Percentiles rank a stretch among this genome's conserved stretches.
These are phyloP conservation scores for Microglena sp. DNA, from an alignment of 139 green algal genomes.

Conservation along the genomic window DNA sequence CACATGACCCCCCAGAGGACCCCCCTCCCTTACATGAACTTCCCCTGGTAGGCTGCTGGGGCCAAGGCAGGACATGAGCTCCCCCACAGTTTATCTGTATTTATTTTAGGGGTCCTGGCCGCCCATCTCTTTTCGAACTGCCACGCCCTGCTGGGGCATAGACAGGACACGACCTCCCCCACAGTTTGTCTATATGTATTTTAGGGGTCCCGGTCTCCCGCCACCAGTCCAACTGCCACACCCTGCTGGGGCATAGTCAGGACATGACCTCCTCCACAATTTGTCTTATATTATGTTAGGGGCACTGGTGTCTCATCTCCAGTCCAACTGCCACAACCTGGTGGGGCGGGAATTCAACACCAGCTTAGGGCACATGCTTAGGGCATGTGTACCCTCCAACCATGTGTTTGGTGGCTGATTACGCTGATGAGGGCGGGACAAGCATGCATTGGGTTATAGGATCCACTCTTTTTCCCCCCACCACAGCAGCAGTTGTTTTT, in stretches of 20 bases:
- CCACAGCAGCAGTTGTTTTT: no score
- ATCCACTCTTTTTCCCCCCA: no score
- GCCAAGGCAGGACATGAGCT: no score
- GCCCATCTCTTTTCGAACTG: constrained; percentile 2
- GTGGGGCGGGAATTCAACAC: background rate
- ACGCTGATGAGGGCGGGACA: no score
- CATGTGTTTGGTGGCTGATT: no score
- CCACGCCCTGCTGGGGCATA: background rate
- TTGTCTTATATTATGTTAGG: background rate
- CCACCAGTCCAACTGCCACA: background rate
- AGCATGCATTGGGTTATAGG: no score
- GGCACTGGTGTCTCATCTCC: constrained; percentile 11
- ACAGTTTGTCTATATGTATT: background rate
- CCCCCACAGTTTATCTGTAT: background rate
- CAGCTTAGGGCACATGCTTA: background rate
- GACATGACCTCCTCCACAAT: no score
- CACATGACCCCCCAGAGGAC: background rate
- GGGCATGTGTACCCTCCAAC: background rate
- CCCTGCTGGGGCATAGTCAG: background rate
- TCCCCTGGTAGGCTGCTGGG: background rate
- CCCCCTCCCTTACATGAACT: background rate
- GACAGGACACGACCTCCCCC: background rate
- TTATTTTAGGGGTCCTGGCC: constrained; percentile 8
- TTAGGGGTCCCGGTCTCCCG: background rate
- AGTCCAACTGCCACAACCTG: constrained; percentile 1